Base-by-base conservation (phyloP, 352 stramenopile species). In the Elongisporangium anandrum region DNA sequence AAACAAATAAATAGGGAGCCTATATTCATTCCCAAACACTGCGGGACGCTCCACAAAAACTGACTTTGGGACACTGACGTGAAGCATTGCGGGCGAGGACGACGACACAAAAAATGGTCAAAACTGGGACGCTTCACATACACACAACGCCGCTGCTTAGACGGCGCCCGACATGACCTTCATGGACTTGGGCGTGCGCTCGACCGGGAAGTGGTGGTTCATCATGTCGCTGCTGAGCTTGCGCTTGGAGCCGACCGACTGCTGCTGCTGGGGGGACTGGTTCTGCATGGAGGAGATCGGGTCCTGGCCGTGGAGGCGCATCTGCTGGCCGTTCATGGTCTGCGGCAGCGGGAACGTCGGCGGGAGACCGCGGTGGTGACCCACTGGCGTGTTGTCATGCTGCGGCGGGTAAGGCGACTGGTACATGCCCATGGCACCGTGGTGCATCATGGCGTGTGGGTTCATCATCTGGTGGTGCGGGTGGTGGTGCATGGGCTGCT, bases 291-390 rank as follows among this genome's bases (percentile, higher is more conserved):
- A 59, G 57, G 74, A 73, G 56, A 80, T 66, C 39, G 73, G 60
- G 61, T 65, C 50, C 23, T 67, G 66, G 23, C 68, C 57, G 10
- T 57, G 64, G 55, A 69, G 64, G 52, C 64, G 64, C 63, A 70
- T 66, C 56, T 59, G 59, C 34, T 66, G 61, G 48, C 75, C 73
- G 72, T 87, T 87, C 67, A 81, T 87, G 38, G 73, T 60, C 52
- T 81, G 71, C 23, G 70, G 69, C 56, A 85, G 68, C 4, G 72
- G 75, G 60, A 88, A 87, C 26, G 72, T 72, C 26, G 74, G 72
- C 5, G 76, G 66, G 24, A 88, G 64, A 0, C 70, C 61, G 61
- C 81, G 76, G 2, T 63, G 24, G 24, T 34, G 24, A 7, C 24
- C 50, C 20, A 56, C n/a, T 4, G 34, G 21, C 56, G 57, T 47